Percentiles rank a stretch among this genome's conserved stretches.
Evolutionary conservation across 2,329 filamentous ascomycete genomes (phyloP).

Genomic region (Diaporthe humulicola): DNA sequence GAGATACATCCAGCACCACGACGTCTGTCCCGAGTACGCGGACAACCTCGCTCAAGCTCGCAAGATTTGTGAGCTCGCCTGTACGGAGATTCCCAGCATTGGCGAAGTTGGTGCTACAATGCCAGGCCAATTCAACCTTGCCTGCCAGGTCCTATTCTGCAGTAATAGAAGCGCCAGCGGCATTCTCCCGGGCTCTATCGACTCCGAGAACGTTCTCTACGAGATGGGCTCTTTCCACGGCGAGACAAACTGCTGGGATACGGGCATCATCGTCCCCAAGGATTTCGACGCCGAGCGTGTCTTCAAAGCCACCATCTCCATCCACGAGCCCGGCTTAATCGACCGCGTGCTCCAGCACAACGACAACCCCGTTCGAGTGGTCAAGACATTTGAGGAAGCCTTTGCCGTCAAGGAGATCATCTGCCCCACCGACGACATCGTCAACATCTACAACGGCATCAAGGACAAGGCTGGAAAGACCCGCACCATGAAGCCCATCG

Average conservation of each 20-base stretch:
- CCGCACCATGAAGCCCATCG: slow-evolving; percentile 56
- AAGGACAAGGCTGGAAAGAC: slow-evolving; percentile 50
- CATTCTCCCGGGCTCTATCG: not conserved
- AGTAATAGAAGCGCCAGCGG: slow-evolving; percentile 38
- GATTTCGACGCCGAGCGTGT: slow-evolving; percentile 57
- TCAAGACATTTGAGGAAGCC: slow-evolving; percentile 60
- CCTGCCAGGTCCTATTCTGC: slow-evolving; percentile 77
- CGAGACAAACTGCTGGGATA: slow-evolving; percentile 42
- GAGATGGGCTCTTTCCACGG: slow-evolving; percentile 46
- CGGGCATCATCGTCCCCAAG: slow-evolving; percentile 50
- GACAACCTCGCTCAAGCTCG: slow-evolving; percentile 76
- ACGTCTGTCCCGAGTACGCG: slow-evolving; percentile 86
- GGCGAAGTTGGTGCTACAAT: slow-evolving; percentile 64
- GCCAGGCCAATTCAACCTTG: slow-evolving; percentile 86
- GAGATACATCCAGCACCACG: slow-evolving; percentile 86
- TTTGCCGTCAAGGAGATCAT: slow-evolving; percentile 73
- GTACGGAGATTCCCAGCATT: slow-evolving; percentile 74
- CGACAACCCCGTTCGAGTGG: slow-evolving; percentile 45
- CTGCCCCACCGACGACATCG: slow-evolving; percentile 56
- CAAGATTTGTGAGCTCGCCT: slow-evolving; percentile 74
- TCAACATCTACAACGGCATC: slow-evolving; percentile 59
- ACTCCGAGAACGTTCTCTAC: not conserved
- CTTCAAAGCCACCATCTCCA: slow-evolving; percentile 59
- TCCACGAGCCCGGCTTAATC: slow-evolving; percentile 48
- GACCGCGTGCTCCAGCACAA: slow-evolving; percentile 49